Evolutionary conservation across 2,329 filamentous ascomycete species (phyloP).

Genomic region (Aspergillus sp.): DNA sequence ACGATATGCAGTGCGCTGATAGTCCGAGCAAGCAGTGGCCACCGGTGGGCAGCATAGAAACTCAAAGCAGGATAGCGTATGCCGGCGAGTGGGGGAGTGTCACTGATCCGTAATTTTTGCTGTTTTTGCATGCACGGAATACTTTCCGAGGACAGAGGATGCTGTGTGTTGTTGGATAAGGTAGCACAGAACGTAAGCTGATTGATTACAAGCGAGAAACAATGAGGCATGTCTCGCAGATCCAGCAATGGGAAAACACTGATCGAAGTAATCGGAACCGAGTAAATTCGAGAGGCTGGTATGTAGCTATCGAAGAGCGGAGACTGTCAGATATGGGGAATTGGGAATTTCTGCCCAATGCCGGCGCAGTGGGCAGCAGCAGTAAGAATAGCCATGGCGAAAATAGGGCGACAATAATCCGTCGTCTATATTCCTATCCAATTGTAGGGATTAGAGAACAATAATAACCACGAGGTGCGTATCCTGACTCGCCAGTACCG

Average conservation of each 20-base stretch:
- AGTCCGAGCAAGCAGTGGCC: slow-evolving; percentile 8
- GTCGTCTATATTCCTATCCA: too few relatives aligned
- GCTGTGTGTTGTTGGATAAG: neutral
- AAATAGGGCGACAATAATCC: neutral
- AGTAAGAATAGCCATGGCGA: neutral
- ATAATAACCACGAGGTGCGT: too few relatives aligned
- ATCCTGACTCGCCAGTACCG: too few relatives aligned
- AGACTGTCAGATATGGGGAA: slow-evolving; percentile 2
- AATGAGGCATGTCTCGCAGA: slow-evolving; percentile 2
- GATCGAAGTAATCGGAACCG: neutral
- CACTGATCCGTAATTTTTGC: slow-evolving; percentile 15
- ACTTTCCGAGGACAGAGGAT: neutral
- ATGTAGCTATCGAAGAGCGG: slow-evolving; percentile 7
- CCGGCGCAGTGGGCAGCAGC: slow-evolving; percentile 11
- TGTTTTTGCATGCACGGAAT: slow-evolving; percentile 6
- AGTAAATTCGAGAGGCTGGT: neutral
- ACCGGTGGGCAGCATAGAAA: slow-evolving; percentile 6
- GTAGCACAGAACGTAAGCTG: neutral
- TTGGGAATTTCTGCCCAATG: slow-evolving; percentile 24
- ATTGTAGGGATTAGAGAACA: too few relatives aligned
- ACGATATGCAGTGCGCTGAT: slow-evolving; percentile 20
- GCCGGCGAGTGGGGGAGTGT: slow-evolving; percentile 18
- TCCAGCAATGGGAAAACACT: slow-evolving; percentile 2
- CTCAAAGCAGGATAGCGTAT: neutral
- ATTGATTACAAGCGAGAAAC: neutral